These are phyloP conservation scores for Datura wrightii DNA, from an alignment of 257 asterid species.

Conservation along the genomic window DNA sequence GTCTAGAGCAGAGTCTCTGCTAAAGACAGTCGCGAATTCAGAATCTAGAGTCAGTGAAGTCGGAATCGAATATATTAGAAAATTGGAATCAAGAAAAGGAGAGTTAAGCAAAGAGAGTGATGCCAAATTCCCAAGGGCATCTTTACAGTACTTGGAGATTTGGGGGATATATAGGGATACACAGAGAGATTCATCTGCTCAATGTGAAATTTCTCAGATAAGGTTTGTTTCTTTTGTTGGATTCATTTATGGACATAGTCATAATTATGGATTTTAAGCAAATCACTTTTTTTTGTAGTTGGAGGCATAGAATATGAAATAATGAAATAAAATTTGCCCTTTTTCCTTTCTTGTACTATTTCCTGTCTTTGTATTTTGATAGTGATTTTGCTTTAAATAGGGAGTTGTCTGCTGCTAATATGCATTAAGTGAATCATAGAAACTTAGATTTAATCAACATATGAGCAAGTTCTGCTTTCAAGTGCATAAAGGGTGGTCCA, in stretches of 20 bases:
- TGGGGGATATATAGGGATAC: constrained; percentile 19
- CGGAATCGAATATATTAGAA: not conserved
- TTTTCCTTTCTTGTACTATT: not conserved
- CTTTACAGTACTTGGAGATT: constrained; percentile 18
- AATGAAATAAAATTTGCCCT: constrained; percentile 31
- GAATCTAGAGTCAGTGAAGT: constrained; percentile 38
- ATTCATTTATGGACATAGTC: constrained; percentile 31
- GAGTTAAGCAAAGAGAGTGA: not conserved
- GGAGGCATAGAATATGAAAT: constrained; percentile 30
- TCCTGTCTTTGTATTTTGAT: not conserved
- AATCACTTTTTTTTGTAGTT: constrained; percentile 27
- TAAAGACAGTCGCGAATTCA: constrained; percentile 40
- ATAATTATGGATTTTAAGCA: constrained; percentile 14
- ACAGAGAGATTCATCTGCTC: not conserved
- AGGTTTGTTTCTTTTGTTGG: constrained; percentile 32
- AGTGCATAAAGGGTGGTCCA: constrained; percentile 6
- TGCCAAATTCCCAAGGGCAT: constrained; percentile 11
- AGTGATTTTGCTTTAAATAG: not conserved
- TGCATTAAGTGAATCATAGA: not conserved
- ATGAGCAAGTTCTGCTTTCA: not conserved
- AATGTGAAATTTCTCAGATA: constrained; percentile 28
- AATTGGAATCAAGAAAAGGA: not conserved
- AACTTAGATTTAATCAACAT: not conserved
- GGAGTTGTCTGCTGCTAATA: not conserved
- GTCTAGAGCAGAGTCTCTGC: constrained; percentile 16